Evolutionary conservation across 345 rosid species (phyloP).

Genomic region (Salix koriyanagi): DNA sequence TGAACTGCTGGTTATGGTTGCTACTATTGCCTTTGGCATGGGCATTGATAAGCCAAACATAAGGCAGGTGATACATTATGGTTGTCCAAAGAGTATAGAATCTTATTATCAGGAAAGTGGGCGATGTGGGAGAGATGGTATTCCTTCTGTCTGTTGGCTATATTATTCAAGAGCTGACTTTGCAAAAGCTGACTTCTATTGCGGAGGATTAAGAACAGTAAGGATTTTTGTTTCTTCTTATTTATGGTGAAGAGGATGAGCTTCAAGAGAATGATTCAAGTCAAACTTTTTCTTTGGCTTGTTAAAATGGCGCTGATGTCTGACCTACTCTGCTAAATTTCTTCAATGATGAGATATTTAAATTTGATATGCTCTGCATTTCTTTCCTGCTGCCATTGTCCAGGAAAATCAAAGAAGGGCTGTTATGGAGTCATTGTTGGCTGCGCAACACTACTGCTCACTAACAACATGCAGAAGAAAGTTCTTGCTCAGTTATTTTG

Average conservation of each 20-base stretch:
- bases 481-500: conserved; percentile 46
- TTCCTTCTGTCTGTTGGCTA: conserved; percentile 48
- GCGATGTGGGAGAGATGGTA: conserved; percentile 51
- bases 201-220: conserved; percentile 37
- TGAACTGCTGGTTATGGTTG: conserved; percentile 48
- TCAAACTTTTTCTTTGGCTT: background rate
- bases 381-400: conserved; percentile 7
- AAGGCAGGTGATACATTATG: conserved; percentile 49
- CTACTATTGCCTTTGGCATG: conserved; percentile 54
- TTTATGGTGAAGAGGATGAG: no score
- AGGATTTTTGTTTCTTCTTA: conserved; percentile 1
- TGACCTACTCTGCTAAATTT: background rate
- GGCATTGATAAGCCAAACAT: conserved; percentile 50
- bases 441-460: conserved; percentile 39
- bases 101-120: conserved; percentile 54
- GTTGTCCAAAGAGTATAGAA: conserved; percentile 48
- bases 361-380: background rate
- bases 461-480: conserved; percentile 43
- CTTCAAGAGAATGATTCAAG: background rate
- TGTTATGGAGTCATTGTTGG: conserved; percentile 33
- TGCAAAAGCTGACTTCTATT: conserved; percentile 43
- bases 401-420: conserved; percentile 43
- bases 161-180: conserved; percentile 43
- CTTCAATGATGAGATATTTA: background rate
- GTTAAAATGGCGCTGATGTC: background rate